Evolutionary conservation across 2,329 filamentous ascomycete genomes (phyloP), one percentile per base, ranked within the genome.

Genomic region (Acarospora socialis): DNA sequence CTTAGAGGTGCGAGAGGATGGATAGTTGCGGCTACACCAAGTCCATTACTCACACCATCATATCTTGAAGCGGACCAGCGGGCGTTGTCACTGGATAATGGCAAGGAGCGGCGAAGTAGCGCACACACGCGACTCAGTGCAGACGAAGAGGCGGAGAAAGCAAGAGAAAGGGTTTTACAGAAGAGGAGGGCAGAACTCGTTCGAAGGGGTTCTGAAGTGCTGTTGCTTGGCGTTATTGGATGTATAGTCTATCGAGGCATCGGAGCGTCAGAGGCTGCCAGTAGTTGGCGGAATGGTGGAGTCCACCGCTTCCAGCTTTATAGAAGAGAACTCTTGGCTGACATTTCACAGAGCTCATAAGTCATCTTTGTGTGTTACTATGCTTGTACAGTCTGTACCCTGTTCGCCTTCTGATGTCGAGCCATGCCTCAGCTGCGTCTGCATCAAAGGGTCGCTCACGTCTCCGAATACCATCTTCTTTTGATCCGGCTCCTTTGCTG

Each of bases 401-500:
- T 2, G 33, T 77, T 22, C 62, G 74, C 35, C 54, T 77, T n/a
- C 46, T 43, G 22, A 33, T 39, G 14, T 46, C 42, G 18, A 41
- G 40, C 12, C 43, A 45, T 15, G 45, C 46, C 23, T 39, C 41
- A 33, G 45, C 48, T 37, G 49, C 46, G 30, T 32, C 44, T 14
- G 43, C 43, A 32, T 41, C 49, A 21, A 52, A 50, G 20, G 44
- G 54, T 30, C 44, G 56, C 30, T 56, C 50, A 41, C 60, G 63
- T 29, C 69, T 75, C 45, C 64, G 66, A 23, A 61, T 93, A 21
- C 83, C 84, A 1, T 60, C 73, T 3, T 66, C 70, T n/a, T 92
- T 94, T 54, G 87, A 95, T 48, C 86, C 84, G 3, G 87, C 87
- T 5, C 82, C 86, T 7, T 65, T 93, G n/a, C 56, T 94, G 35